Evolutionary conservation across 352 stramenopile species (phyloP).

Genomic region (Globisporangium echinulatum): DNA sequence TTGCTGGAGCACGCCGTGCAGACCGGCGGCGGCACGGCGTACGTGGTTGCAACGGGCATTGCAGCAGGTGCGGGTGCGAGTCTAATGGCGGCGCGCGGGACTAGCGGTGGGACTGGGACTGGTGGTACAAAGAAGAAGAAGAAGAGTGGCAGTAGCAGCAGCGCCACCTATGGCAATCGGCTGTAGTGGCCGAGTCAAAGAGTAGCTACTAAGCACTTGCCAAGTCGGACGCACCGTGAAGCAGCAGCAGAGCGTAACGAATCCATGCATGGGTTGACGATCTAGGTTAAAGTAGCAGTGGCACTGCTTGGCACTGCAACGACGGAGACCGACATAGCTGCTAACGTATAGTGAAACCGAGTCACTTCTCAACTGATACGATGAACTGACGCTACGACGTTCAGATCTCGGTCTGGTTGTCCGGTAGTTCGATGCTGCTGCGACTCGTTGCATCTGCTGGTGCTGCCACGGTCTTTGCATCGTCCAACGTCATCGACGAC

Average conservation of each 20-base stretch:
- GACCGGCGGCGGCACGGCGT: slow-evolving; percentile 1
- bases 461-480: too few species aligned
- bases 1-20: slow-evolving; percentile 28
- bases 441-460: not conserved
- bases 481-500: too few species aligned
- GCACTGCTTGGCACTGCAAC: not conserved
- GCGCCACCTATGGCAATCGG: not conserved
- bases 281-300: not conserved
- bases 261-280: not conserved
- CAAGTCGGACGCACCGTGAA: not conserved
- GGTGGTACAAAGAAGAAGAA: not conserved
- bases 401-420: slow-evolving; percentile 50
- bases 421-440: not conserved
- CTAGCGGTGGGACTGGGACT: too few species aligned
- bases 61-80: not conserved
- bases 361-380: too few species aligned
- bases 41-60: slow-evolving; percentile 1
- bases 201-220: too few species aligned
- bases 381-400: too few species aligned
- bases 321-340: too few species aligned
- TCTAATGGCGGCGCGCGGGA: not conserved
- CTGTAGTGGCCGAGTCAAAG: not conserved
- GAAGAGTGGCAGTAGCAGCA: not conserved
- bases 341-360: too few species aligned
- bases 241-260: not conserved